Evolutionary conservation across 306 rosid genomes (phyloP).

Genomic region (Cicer chorassanicum): DNA sequence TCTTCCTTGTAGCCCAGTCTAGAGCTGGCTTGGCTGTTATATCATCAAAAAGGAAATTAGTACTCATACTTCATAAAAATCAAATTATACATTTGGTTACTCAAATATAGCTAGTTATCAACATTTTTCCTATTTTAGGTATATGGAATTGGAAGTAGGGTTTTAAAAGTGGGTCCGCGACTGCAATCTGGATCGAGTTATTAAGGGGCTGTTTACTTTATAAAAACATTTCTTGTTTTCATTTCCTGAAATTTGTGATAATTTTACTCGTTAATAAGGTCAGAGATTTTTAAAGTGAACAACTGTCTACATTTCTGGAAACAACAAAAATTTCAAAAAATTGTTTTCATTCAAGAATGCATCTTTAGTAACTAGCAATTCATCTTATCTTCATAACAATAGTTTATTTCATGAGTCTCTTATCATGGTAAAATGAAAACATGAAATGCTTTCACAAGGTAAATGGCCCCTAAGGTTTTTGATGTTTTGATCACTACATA

Average conservation of each 20-base stretch:
- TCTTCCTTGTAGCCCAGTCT: conserved; percentile 90
- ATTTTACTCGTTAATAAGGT: too few species aligned
- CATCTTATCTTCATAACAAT: too few species aligned
- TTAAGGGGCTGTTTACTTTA: neutral
- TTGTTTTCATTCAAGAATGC: too few species aligned
- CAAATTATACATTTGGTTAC: neutral
- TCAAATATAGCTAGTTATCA: neutral
- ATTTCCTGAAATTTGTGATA: too few species aligned
- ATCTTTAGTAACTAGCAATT: too few species aligned
- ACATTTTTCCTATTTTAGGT: conserved; percentile 18
- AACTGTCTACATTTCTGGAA: too few species aligned
- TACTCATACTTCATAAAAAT: conserved; percentile 15
- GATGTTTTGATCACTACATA: neutral
- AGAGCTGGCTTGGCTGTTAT: conserved; percentile 78
- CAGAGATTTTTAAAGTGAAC: too few species aligned
- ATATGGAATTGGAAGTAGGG: neutral
- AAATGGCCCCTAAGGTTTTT: neutral
- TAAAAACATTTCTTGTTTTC: too few species aligned
- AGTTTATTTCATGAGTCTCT: too few species aligned
- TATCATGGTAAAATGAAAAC: too few species aligned
- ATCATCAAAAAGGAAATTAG: conserved; percentile 34
- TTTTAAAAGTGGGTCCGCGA: neutral
- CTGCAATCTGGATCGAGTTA: neutral
- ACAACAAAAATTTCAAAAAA: too few species aligned
- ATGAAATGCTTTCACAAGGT: too few species aligned